Base-by-base conservation (phyloP, 1,284 basidiomycete species). In the Leccinum proximum region DNA sequence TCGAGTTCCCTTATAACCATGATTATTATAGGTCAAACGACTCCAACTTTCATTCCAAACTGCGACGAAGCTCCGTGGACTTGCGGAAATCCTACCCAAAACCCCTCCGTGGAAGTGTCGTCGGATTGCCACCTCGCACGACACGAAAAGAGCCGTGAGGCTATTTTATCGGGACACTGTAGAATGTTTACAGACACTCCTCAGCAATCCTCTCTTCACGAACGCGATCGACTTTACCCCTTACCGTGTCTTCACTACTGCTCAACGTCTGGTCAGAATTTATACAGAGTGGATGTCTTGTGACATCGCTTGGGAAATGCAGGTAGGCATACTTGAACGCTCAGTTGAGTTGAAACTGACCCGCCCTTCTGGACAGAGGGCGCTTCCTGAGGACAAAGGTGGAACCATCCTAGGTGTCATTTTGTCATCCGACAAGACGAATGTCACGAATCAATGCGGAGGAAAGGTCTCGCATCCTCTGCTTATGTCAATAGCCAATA, bases 351-450 rank as follows among this genome's bases (percentile, higher is more conserved):
- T 40, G 60, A 54, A 16, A 7, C 16, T 40, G 38, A 42, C 38
- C 9, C 26, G 26, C 45, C 45, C 16, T 33, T 35, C 16, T 45
- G 59, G 26, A 38, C 37, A 64, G 62, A 40, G 3, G 5, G 9
- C 22, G 35, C 56, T 62, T 37, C 33, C 40, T 11, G 8, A 62
- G 13, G 63, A 61, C 50, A 54, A 54, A 40, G 63, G 40, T n/a
- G 30, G 53, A 54, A 54, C 50, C 26, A 30, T 58, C 1, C 50
- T 65, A 71, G 35, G 66, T 65, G 33, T 64, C 72, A 69, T 78
- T 14, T 18, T 74, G 2, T 72, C 73, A 0, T 75, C 73, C 0
- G 74, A 78, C 60, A 78, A 78, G 62, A 79, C 73, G 1, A 73
- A 68, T 33, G 70, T 79, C 3, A 74, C 78, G 5, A 65, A 68